Conservation (phyloP, 106 monocot species). For the Dioscorea alata region DNA sequence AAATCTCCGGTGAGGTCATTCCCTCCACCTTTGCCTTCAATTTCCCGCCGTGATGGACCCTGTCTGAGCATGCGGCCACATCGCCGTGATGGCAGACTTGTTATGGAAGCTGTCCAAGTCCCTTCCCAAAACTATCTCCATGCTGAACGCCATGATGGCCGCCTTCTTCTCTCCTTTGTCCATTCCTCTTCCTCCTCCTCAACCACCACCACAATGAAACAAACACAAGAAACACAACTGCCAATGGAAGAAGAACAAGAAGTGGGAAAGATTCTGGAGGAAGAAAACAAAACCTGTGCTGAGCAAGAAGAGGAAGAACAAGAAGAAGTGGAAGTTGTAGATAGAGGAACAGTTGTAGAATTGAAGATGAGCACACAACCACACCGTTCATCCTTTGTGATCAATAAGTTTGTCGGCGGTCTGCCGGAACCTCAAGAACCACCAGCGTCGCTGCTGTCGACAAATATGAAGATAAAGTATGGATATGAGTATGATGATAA, state of each 20-base stretch:
- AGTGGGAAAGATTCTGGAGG: no score
- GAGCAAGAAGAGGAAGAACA: conserved; percentile 41
- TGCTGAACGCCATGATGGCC: conserved; percentile 61
- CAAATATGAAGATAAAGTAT: no score
- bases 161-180: conserved; percentile 85
- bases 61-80: conserved; percentile 70
- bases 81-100: conserved; percentile 73
- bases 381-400: conserved; percentile 63
- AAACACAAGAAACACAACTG: not conserved
- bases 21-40: conserved; percentile 85
- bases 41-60: conserved; percentile 65
- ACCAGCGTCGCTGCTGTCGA: conserved; percentile 7
- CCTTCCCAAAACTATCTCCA: conserved; percentile 85
- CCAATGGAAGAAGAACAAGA: not conserved
- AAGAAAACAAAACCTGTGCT: no score
- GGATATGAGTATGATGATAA: no score
- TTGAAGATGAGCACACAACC: conserved; percentile 84
- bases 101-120: conserved; percentile 77
- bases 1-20: conserved; percentile 34
- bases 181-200: conserved; percentile 27
- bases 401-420: conserved; percentile 90
- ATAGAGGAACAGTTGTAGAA: conserved; percentile 76
- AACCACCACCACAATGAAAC: not conserved
- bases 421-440: conserved; percentile 6
- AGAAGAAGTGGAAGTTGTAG: conserved; percentile 84